Conservation (phyloP, 352 stramenopile genomes). For the Phytopythium mirpurense region DNA sequence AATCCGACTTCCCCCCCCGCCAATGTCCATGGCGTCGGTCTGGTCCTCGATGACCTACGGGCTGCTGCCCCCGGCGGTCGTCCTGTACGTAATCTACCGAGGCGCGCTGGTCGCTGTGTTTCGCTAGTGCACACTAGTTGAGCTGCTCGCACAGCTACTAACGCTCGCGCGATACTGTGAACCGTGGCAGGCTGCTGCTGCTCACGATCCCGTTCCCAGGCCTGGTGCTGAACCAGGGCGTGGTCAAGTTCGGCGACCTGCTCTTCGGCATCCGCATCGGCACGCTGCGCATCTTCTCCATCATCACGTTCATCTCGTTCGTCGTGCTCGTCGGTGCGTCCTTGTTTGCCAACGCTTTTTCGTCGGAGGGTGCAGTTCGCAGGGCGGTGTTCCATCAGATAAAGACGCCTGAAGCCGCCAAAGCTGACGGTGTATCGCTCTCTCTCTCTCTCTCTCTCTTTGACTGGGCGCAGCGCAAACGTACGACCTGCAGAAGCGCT, state of each 20-base stretch:
- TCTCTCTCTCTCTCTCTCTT: no score
- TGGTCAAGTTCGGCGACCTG: constrained; percentile 70
- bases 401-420: no score
- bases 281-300: constrained; percentile 62
- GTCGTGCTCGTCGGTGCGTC: constrained; percentile 39
- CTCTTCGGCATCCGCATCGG: constrained; percentile 73
- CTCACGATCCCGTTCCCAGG: constrained; percentile 76
- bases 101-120: not conserved
- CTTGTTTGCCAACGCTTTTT: no score
- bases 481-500: constrained; percentile 78
- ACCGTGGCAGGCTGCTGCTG: constrained; percentile 44
- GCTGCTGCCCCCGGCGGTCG: constrained; percentile 66
- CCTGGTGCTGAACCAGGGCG: constrained; percentile 47
- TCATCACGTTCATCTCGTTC: constrained; percentile 76
- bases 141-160: no score
- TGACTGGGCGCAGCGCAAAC: constrained; percentile 63
- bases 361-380: no score
- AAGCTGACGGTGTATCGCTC: no score
- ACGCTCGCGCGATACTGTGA: not conserved
- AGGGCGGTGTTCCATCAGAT: no score
- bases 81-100: constrained; percentile 46
- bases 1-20: not conserved
- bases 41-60: constrained; percentile 79
- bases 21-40: constrained; percentile 42
- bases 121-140: no score